Percentiles rank a stretch among this genome's conserved stretches.
Evolutionary conservation across 2,329 filamentous ascomycete species (phyloP).

Genomic region (Teratosphaeria viscida): DNA sequence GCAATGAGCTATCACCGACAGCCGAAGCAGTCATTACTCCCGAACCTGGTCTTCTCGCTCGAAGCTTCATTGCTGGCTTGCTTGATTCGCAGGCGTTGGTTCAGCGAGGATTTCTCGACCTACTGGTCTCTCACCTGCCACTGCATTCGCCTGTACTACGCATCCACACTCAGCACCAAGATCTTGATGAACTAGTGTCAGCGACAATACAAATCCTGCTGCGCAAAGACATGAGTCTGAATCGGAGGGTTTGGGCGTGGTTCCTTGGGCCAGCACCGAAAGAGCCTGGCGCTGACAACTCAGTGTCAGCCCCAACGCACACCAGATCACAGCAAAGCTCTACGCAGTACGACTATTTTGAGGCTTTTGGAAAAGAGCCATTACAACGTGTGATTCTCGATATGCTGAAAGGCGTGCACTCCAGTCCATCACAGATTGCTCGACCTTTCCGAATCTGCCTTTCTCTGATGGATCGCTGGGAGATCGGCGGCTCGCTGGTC

Average conservation of each 20-base stretch:
- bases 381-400: slow-evolving; percentile 64
- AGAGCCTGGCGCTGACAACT: slow-evolving; percentile 16
- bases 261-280: slow-evolving; percentile 68
- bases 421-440: slow-evolving; percentile 56
- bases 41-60: slow-evolving; percentile 79
- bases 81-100: slow-evolving; percentile 81
- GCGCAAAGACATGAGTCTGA: slow-evolving; percentile 91
- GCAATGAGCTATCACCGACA: slow-evolving; percentile 33
- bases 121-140: slow-evolving; percentile 83
- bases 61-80: slow-evolving; percentile 85
- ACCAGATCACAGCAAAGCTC: background rate
- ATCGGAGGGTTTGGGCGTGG: slow-evolving; percentile 92
- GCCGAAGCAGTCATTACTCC: slow-evolving; percentile 68
- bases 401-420: slow-evolving; percentile 55
- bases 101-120: slow-evolving; percentile 85
- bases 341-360: slow-evolving; percentile 61
- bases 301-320: slow-evolving; percentile 10
- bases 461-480: slow-evolving; percentile 96
- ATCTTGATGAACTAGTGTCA: slow-evolving; percentile 70
- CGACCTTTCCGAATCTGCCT: slow-evolving; percentile 84
- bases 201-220: slow-evolving; percentile 81
- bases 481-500: slow-evolving; percentile 83
- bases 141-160: slow-evolving; percentile 75
- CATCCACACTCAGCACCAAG: slow-evolving; percentile 57
- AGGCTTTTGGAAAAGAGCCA: slow-evolving; percentile 62